phyloP scores from a whole-genome alignment of 148 eudicot genomes.

The Nyssa sinensis region DNA sequence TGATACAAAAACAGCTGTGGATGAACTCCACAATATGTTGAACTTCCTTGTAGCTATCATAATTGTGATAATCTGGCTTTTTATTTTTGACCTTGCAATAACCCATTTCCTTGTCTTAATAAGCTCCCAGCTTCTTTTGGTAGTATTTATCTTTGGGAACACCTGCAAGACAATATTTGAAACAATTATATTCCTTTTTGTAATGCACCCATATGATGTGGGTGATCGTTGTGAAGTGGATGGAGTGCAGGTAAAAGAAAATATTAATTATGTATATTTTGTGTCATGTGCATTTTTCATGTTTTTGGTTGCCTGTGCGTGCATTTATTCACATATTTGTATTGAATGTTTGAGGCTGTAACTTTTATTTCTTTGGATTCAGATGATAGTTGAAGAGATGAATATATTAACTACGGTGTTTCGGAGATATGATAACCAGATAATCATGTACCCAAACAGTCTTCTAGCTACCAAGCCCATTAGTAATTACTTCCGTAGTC shows the following conservation, averaged over 20 bases:
- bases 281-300: not conserved
- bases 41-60: constrained; percentile 47
- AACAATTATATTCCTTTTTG: constrained; percentile 78
- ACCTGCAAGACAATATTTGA: constrained; percentile 81
- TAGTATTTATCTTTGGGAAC: constrained; percentile 67
- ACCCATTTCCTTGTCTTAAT: constrained; percentile 60
- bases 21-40: constrained; percentile 66
- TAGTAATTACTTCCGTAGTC: constrained; percentile 73
- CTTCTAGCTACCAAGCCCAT: constrained; percentile 75
- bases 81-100: constrained; percentile 56
- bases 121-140: constrained; percentile 61
- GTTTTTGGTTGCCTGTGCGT: too few relatives aligned
- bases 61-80: constrained; percentile 60
- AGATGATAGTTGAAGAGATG: constrained; percentile 95
- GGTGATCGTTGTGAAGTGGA: constrained; percentile 70
- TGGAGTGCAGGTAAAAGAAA: constrained; percentile 64
- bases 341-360: not conserved
- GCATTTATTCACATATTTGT: too few relatives aligned
- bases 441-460: constrained; percentile 70
- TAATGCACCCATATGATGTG: constrained; percentile 64
- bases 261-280: not conserved
- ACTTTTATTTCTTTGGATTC: constrained; percentile 9
- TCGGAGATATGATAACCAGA: constrained; percentile 69
- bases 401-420: constrained; percentile 74
- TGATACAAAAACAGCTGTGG: constrained; percentile 85